Evolutionary conservation across 1,139 yeast genomes (phyloP).

Genomic region (Taphrina sp.): DNA sequence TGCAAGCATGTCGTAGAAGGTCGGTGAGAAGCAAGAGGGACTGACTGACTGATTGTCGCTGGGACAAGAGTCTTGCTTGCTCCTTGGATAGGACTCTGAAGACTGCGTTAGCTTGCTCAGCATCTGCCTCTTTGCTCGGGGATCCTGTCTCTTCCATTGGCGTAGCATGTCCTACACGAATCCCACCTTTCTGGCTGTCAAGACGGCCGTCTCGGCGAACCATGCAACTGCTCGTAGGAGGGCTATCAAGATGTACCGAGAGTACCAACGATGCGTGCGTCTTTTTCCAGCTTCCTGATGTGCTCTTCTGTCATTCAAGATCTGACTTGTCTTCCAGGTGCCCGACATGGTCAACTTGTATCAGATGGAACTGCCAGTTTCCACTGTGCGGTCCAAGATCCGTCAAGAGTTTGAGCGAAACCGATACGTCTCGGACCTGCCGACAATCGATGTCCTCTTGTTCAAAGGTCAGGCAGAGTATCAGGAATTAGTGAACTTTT

Average conservation of each 20-base stretch:
- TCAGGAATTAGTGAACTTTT: conserved; percentile 78
- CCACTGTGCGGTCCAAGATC: conserved; percentile 74
- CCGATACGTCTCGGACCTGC: conserved; percentile 66
- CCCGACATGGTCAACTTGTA: conserved; percentile 48
- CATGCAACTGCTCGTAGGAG: conserved; percentile 56
- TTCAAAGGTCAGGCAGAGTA: conserved; percentile 83
- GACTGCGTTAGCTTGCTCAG: too few relatives aligned
- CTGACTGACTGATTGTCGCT: too few relatives aligned
- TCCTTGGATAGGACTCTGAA: too few relatives aligned
- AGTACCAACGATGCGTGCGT: conserved; percentile 41
- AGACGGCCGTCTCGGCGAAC: conserved; percentile 66
- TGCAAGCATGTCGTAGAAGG: too few relatives aligned
- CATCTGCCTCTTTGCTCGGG: too few relatives aligned
- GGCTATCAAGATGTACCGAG: conserved; percentile 45
- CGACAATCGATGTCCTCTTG: conserved; percentile 64
- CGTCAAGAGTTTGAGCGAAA: conserved; percentile 90
- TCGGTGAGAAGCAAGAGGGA: too few relatives aligned
- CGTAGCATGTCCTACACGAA: conserved; percentile 29
- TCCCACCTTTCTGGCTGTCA: conserved; percentile 81
- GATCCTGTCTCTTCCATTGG: too few relatives aligned
- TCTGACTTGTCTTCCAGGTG: conserved; percentile 23
- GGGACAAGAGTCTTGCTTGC: too few relatives aligned
- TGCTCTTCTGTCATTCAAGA: neutral
- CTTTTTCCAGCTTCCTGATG: conserved; percentile 48
- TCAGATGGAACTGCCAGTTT: conserved; percentile 80